These are phyloP conservation scores for Pogostemon cablin DNA, from an alignment of 257 asterid genomes.

Conservation along the genomic window DNA sequence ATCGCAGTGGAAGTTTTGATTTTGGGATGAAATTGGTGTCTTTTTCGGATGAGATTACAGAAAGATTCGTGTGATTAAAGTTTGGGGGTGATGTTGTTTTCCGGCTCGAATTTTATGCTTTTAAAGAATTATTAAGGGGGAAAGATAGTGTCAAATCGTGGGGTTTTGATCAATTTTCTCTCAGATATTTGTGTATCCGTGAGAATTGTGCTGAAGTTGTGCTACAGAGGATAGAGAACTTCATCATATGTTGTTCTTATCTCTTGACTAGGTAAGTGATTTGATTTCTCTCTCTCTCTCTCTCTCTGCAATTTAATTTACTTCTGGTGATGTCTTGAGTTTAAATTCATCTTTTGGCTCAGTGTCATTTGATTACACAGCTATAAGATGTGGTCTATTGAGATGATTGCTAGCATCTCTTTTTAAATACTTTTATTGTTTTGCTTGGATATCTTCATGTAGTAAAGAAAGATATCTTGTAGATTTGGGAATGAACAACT, in stretches of 20 bases:
- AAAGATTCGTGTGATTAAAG: constrained; percentile 16
- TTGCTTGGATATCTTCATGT: neutral
- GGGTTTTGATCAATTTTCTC: neutral
- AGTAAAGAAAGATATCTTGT: neutral
- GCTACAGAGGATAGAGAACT: no score
- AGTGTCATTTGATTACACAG: constrained; percentile 6
- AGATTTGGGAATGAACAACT: neutral
- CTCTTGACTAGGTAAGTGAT: neutral
- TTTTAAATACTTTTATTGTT: constrained; percentile 4
- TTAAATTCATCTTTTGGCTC: constrained; percentile 4
- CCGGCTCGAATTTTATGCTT: neutral
- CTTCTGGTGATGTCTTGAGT: neutral
- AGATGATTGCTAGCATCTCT: neutral
- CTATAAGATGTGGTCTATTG: constrained; percentile 14
- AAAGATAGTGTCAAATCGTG: neutral
- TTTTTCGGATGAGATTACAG: constrained; percentile 3
- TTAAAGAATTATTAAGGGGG: constrained; percentile 2
- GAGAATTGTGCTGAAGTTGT: neutral
- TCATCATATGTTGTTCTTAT: neutral
- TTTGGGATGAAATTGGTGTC: constrained; percentile 18
- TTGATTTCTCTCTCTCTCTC: neutral
- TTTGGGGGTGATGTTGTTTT: constrained; percentile 25
- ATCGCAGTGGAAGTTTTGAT: neutral
- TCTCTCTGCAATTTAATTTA: constrained; percentile 16
- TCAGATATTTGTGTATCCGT: neutral